Evolutionary conservation across 2,329 filamentous ascomycete species (phyloP), one percentile per base, ranked within the genome.

Genomic region (Tolypocladium capitatum): DNA sequence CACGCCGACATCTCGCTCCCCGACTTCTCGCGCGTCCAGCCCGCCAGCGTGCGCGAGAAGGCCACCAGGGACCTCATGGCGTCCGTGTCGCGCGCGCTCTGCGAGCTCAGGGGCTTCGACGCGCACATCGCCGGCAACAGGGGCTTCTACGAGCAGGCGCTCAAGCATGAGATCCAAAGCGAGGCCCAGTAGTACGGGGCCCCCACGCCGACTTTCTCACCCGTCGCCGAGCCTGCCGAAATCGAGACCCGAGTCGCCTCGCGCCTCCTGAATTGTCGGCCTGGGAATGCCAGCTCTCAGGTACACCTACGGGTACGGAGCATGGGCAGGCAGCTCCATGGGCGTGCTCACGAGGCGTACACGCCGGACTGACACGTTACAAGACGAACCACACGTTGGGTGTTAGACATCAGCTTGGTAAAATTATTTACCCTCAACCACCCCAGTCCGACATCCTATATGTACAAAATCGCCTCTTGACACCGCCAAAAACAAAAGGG

Each of bases 391-490:
- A 30, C 24, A 48, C 35, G 28, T 48, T 38, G 48, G 32, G 32
- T 36, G 21, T 28, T 9, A 5, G 27, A 30, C 44, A 30, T 38
- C 32, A 28, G 32, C 33, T 46, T 30, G 44, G 44, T 35, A 42
- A 38, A 45, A 45, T 58, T 59, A 62, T 63, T 56, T 52, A 49
- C 40, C 45, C 35, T 42, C 31, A 10, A 18, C 33, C 30, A 36
- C 36, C 35, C 51, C 40, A 28, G 42, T 32, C 55, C 49, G 48
- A 58, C 58, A 54, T 64, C 58, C 54, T 66, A 66, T 67, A 68
- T 68, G 58, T 68, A 68, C 65, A 68, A 59, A 52, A 31, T 27
- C 43, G 51, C 51, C 36, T 31, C 43, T 35, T 35, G 41, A 31
- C 55, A 56, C 55, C 58, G 57, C 52, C 52, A 55, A 56, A 50